Evolutionary conservation across 768 basidiomycete species (phyloP).

Genomic region (Termitomyces sp.): DNA sequence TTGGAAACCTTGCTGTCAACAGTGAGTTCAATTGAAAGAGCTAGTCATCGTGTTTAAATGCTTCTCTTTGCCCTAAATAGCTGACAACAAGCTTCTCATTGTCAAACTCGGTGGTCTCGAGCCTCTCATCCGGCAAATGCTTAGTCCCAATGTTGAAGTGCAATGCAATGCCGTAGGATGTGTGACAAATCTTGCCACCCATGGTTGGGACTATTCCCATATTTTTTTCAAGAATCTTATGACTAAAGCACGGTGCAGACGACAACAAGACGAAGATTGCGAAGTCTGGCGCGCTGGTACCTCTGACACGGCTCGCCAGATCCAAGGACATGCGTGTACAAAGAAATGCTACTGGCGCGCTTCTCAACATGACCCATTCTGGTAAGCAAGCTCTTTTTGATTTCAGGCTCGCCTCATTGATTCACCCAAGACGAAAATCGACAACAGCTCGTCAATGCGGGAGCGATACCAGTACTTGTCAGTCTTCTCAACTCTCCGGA

Average conservation of each 20-base stretch:
- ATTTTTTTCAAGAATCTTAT: conserved; percentile 8
- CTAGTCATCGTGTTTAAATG: conserved; percentile 3
- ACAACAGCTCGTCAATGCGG: conserved; percentile 96
- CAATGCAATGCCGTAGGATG: conserved; percentile 99
- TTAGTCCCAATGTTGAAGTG: conserved; percentile 97
- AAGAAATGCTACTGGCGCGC: conserved; percentile 94
- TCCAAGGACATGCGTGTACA: conserved; percentile 99
- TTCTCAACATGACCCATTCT: conserved; percentile 99
- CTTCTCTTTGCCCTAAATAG: conserved; percentile 37
- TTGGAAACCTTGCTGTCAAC: conserved; percentile 97
- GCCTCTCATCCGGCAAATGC: conserved; percentile 97
- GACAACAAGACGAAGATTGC: conserved; percentile 99
- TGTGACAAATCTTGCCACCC: conserved; percentile 97
- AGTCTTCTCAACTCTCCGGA: conserved; percentile 91
- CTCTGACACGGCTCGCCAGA: conserved; percentile 90
- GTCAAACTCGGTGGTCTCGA: conserved; percentile 97
- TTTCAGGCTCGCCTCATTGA: background rate
- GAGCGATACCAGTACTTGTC: conserved; percentile 96
- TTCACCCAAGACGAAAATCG: conserved; percentile 81
- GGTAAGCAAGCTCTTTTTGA: conserved; percentile 41
- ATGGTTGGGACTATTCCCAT: conserved; percentile 56
- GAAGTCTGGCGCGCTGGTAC: conserved; percentile 97
- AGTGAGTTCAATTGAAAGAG: conserved; percentile 49
- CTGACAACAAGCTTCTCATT: conserved; percentile 98
- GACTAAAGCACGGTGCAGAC: conserved; percentile 41